Evolutionary conservation across 2,329 filamentous ascomycete genomes (phyloP), one percentile per base, ranked within the genome.

Genomic region (Xylaria sp.): DNA sequence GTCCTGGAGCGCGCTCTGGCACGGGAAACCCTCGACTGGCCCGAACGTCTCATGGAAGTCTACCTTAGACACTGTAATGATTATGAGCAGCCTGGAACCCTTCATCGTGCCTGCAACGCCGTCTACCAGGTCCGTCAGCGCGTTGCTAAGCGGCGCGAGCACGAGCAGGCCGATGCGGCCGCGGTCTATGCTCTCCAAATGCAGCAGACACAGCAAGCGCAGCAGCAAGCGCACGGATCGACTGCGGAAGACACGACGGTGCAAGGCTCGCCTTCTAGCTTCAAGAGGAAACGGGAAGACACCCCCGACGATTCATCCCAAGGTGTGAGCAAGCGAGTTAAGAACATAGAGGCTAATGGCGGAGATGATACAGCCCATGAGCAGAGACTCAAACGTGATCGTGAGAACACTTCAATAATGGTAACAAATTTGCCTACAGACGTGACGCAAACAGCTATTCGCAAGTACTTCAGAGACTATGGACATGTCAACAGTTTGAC

Each of bases 381-480:
- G 26, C 67, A 71, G 39, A 78, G 55, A 69, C 75, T 79, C 24
- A 93, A 91, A 71, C 87, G 94, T 50, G 92, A 99, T 71, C 87
- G 94, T 39, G 94, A 99, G 69, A 89, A 97, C 71, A 88, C 91
- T 0, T 92, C 90, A 0, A 81, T 97, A 44, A 84, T 95, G 48
- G 87, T 96, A 3, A 86, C 83, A 46, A 89, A 92, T 62, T 74
- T 99, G 20, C 92, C 94, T 1, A 64, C 70, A 2, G 83, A 88
- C 49, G 83, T 86, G 1, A 86, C 86, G 0, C 85, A 91, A 65
- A 87, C 84, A 11, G 88, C 88, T 63, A 75, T 97, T 13, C 85
- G 89, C 52, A 90, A 96, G 69, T 97, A 96, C 70, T 97, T 99
- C 75, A 88, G 88, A 66, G 91, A 92, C 58, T 95, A 92, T 64